Conservation (phyloP, 2,329 filamentous ascomycete genomes). For the Falciphora oryzae region DNA sequence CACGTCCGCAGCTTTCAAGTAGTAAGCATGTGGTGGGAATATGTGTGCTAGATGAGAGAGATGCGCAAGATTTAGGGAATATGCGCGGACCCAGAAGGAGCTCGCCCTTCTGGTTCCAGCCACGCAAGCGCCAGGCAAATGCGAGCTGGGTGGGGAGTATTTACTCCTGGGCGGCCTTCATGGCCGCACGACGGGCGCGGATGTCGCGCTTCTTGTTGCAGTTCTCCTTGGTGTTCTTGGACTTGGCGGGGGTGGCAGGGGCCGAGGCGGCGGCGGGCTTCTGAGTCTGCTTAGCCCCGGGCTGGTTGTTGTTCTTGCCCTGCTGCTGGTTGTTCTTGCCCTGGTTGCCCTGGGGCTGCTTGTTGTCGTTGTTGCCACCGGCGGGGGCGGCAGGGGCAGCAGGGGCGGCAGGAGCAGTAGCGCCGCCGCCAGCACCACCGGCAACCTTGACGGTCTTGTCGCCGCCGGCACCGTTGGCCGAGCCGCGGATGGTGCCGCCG, state of each 20-base stretch:
- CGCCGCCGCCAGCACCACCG: background rate
- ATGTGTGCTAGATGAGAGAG: background rate
- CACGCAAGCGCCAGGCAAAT: no score
- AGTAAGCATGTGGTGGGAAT: no score
- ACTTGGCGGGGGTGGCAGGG: no score
- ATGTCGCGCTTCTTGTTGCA: background rate
- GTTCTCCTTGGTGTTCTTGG: background rate
- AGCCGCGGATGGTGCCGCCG: slow-evolving; percentile 30
- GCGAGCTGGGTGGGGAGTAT: no score
- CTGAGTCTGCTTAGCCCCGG: no score
- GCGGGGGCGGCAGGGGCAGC: no score
- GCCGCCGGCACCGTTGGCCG: slow-evolving; percentile 28
- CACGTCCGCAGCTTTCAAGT: no score
- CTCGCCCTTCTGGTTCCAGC: background rate
- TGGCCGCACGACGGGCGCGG: background rate
- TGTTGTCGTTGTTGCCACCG: background rate
- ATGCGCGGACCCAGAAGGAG: background rate
- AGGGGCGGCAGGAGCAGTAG: background rate
- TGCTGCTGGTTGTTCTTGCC: background rate
- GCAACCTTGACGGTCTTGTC: slow-evolving; percentile 21
- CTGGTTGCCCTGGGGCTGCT: no score
- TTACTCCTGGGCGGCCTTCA: background rate
- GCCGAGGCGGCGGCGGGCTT: no score
- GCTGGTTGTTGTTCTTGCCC: no score
- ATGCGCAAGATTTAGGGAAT: background rate